phyloP scores from a whole-genome alignment of 2,329 filamentous ascomycete genomes.

The Calonectria pseudoturangicola region DNA sequence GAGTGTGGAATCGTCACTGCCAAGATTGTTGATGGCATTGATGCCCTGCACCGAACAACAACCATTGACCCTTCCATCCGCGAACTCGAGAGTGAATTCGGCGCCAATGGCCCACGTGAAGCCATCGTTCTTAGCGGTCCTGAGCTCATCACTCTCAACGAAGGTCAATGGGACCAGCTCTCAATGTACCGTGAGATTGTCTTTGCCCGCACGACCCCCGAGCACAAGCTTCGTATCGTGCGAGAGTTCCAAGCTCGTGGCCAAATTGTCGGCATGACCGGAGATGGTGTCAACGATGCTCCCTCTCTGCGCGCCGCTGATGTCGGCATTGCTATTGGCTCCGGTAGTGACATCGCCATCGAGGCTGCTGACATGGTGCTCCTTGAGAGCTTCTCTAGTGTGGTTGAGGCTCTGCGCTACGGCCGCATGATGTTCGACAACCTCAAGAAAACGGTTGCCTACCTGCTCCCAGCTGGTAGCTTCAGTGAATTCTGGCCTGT shows the following conservation, averaged over 20 bases:
- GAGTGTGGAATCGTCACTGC: conserved; percentile 83
- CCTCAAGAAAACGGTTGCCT: conserved; percentile 82
- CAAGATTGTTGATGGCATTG: conserved; percentile 71
- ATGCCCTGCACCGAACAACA: conserved; percentile 66
- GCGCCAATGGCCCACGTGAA: conserved; percentile 50
- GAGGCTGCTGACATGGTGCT: conserved; percentile 89
- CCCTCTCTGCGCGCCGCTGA: conserved; percentile 88
- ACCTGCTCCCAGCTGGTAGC: conserved; percentile 82
- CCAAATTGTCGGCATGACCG: conserved; percentile 87
- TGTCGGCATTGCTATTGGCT: conserved; percentile 87
- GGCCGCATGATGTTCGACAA: conserved; percentile 88
- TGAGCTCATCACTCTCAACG: conserved; percentile 79
- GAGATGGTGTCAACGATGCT: conserved; percentile 91
- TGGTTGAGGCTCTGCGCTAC: conserved; percentile 83
- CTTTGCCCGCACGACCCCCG: conserved; percentile 84
- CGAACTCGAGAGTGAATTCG: conserved; percentile 23
- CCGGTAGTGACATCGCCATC: conserved; percentile 88
- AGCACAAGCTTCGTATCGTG: conserved; percentile 88
- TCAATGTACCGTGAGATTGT: conserved; percentile 81
- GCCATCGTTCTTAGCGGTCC: conserved; percentile 79
- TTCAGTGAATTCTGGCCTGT: conserved; percentile 87
- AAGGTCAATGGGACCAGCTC: conserved; percentile 81
- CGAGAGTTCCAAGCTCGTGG: conserved; percentile 80
- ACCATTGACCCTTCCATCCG: conserved; percentile 38
- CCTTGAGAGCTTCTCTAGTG: conserved; percentile 82